A percentile compares a stretch with the other conserved stretches of the same genome.
These are phyloP conservation scores for Chaetomium sp. DNA, from an alignment of 2,329 filamentous ascomycete genomes.

Conservation along the genomic window DNA sequence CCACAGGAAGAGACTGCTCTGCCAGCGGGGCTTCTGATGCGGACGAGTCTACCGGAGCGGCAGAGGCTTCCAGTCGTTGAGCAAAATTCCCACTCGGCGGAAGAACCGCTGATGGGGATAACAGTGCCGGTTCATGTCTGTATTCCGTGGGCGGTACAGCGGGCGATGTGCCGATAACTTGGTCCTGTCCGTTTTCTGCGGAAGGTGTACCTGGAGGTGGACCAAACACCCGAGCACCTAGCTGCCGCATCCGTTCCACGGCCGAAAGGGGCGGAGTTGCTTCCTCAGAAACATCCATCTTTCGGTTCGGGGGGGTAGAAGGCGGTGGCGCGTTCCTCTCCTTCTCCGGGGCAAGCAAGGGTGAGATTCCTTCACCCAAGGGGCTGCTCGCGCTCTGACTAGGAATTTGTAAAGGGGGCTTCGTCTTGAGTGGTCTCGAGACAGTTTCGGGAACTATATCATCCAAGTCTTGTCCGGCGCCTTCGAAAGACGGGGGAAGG, in stretches of 20 bases:
- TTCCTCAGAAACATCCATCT: slow-evolving; percentile 15
- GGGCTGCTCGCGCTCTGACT: slow-evolving; percentile 12
- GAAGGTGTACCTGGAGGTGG: background rate
- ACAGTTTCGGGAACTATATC: slow-evolving; percentile 24
- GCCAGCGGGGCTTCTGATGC: background rate
- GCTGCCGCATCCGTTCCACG: slow-evolving; percentile 23
- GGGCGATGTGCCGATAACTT: background rate
- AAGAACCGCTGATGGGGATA: slow-evolving; percentile 25
- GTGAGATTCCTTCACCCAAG: background rate
- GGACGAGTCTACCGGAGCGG: background rate
- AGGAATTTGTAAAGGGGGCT: background rate
- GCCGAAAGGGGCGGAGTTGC: slow-evolving; percentile 23
- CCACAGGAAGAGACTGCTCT: slow-evolving; percentile 10
- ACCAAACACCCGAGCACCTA: slow-evolving; percentile 22
- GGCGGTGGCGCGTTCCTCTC: background rate
- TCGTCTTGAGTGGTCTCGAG: slow-evolving; percentile 8
- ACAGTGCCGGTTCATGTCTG: background rate
- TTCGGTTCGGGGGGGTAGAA: background rate
- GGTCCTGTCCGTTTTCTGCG: background rate
- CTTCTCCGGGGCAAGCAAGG: background rate
- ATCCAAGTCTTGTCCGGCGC: background rate
- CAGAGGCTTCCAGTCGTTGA: slow-evolving; percentile 5
- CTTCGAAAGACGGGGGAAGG: slow-evolving; percentile 21
- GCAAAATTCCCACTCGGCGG: slow-evolving; percentile 16
- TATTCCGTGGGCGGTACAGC: background rate